A percentile compares a stretch with the other conserved stretches of the same genome.
Evolutionary conservation across 2,329 filamentous ascomycete species (phyloP).

Genomic region (Penicillium thymicola): DNA sequence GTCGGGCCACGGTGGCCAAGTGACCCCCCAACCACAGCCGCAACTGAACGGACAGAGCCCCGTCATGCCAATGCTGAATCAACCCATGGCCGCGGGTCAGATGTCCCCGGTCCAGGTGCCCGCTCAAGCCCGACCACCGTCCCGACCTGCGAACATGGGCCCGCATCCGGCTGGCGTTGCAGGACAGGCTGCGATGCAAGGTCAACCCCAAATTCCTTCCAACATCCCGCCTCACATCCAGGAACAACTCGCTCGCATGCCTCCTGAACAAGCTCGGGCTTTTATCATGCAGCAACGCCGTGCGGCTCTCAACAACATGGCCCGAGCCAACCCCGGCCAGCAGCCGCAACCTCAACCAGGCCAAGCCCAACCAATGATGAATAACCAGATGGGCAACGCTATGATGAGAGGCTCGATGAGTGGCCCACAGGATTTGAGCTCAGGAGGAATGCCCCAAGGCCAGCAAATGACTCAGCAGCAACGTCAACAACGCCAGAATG

Average conservation of each 20-base stretch:
- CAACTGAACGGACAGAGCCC: slow-evolving; percentile 41
- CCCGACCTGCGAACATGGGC: slow-evolving; percentile 33
- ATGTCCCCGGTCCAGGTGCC: slow-evolving; percentile 38
- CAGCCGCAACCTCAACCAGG: slow-evolving; percentile 31
- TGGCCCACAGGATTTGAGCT: slow-evolving; percentile 33
- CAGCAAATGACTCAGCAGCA: slow-evolving; percentile 35
- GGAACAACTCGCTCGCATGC: slow-evolving; percentile 36
- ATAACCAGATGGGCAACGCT: slow-evolving; percentile 33
- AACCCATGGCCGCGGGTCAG: slow-evolving; percentile 39
- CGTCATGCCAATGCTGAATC: slow-evolving; percentile 44
- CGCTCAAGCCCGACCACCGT: slow-evolving; percentile 34
- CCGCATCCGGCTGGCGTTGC: slow-evolving; percentile 30
- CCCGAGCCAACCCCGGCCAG: slow-evolving; percentile 31
- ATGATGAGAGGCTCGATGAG: slow-evolving; percentile 36
- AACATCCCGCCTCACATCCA: slow-evolving; percentile 35
- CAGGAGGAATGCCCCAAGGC: slow-evolving; percentile 25
- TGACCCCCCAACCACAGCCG: slow-evolving; percentile 36
- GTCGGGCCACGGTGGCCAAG: slow-evolving; percentile 47
- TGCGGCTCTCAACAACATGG: slow-evolving; percentile 31
- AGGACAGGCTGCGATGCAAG: slow-evolving; percentile 32
- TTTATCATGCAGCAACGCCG: slow-evolving; percentile 37
- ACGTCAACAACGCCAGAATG: slow-evolving; percentile 33
- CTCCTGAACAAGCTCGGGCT: slow-evolving; percentile 33
- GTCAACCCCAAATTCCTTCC: slow-evolving; percentile 34
- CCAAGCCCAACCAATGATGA: slow-evolving; percentile 32